Base-by-base conservation (phyloP, 2,329 filamentous ascomycete genomes). In the Phialophora verrucosa region DNA sequence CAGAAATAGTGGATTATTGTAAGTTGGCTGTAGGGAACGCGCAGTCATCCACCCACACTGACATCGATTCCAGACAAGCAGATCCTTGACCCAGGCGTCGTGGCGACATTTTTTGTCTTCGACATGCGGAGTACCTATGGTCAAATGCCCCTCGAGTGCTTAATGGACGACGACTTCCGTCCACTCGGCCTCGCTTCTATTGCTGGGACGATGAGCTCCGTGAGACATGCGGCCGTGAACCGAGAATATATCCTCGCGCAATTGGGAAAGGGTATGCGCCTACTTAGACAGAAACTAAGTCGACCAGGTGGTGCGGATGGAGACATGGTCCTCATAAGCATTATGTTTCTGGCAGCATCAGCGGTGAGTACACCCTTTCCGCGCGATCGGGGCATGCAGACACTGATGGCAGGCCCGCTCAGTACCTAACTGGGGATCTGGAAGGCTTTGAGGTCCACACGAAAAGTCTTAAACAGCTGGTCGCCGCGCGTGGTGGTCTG, bases 51-150 rank as follows among this genome's bases (percentile, higher is more conserved):
- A 55, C 6, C 29, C 29, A 31, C 17, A n/a, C 53, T 55, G 29
- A 55, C 7, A 29, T 31, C 4, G 27, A 55, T 4, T 12, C 5
- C 8, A 55, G 53, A 55, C 53, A 55, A 31, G 53, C 53, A 55
- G 29, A 55, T 55, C 12, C 53, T 55, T n/a, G 53, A 55, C 29
- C 53, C 53, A 35, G 53, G 53, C 27, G 53, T 55, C 14, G 29
- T 55, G 27, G 29, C 53, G n/a, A 55, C 53, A 31, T 55, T 55
- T 20, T 55, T 55, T 23, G 53, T 55, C 53, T 55, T 55, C 17
- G 53, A 55, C 29, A 55, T 55, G 53, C 53, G 53, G 17, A 55
- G 53, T n/a, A 55, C 53, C 29, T 55, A 55, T 35, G 53, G 53
- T 6, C 32, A 14, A n/a, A 31, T 55, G 29, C 53, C 53, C 8